Percentiles rank a stretch among this genome's conserved stretches.
These are phyloP conservation scores for Dendryphion nanum DNA, from an alignment of 2,329 filamentous ascomycete species.

Conservation along the genomic window DNA sequence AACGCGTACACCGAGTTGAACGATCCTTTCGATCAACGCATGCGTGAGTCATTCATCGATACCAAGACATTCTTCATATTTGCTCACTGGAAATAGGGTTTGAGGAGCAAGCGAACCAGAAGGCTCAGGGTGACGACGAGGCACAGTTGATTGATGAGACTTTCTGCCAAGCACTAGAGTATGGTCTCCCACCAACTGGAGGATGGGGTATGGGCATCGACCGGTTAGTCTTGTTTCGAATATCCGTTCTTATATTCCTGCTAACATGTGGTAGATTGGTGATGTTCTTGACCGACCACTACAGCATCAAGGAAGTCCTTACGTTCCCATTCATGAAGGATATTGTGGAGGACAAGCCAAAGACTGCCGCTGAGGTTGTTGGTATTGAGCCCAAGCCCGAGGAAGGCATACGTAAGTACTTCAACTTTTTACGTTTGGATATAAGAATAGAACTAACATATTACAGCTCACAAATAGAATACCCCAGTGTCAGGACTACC, in stretches of 20 bases:
- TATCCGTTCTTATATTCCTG: no score
- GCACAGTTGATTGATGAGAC: slow-evolving; percentile 95
- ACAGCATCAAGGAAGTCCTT: slow-evolving; percentile 93
- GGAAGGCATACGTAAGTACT: slow-evolving; percentile 54
- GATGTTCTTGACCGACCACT: slow-evolving; percentile 95
- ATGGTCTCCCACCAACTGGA: slow-evolving; percentile 87
- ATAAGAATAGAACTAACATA: not conserved
- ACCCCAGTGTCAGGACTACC: no score
- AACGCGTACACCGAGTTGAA: slow-evolving; percentile 94
- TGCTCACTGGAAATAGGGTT: no score
- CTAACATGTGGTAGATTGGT: slow-evolving; percentile 85
- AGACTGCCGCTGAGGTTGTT: slow-evolving; percentile 61
- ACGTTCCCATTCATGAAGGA: slow-evolving; percentile 99
- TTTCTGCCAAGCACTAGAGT: slow-evolving; percentile 87
- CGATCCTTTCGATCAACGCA: no score
- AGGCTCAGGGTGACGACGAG: slow-evolving; percentile 95
- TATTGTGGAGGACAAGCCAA: slow-evolving; percentile 33
- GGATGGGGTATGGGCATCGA: slow-evolving; percentile 98
- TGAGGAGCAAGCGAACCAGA: slow-evolving; percentile 93
- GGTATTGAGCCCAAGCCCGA: slow-evolving; percentile 58
- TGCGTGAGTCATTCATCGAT: no score
- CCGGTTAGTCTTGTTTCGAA: no score
- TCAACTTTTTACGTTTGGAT: not conserved
- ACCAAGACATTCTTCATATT: no score
- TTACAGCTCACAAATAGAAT: slow-evolving; percentile 3